Base-by-base conservation (phyloP, 495 filamentous ascomycete species). In the Xylaria cubensis region DNA sequence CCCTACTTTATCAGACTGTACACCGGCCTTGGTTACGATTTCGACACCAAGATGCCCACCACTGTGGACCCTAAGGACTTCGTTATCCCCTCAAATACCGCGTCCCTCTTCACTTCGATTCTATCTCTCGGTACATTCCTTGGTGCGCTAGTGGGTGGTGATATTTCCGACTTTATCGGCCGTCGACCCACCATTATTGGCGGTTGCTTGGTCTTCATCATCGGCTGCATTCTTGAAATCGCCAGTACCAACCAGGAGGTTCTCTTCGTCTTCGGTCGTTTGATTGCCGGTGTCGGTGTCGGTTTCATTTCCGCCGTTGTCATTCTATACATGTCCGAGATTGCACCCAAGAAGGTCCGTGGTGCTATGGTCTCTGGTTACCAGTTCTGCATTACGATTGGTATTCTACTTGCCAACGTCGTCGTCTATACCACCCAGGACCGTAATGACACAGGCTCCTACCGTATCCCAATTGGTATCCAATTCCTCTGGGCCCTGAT, bases 381-480 rank as follows among this genome's bases (percentile, higher is more conserved):
- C 82, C 90, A 92, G 77, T 92, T 92, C 82, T 90, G 88, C 78
- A 87, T 92, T 78, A 93, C 91, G 56, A 88, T 92, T 67, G 91
- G 90, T 80, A 82, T 93, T 74, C 84, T 92, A 75, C 68, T 92
- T 55, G 90, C 91, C 19, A 88, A 89, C 17, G 90, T 88, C 70
- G 88, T 93, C 69, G 87, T 87, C 75, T 91, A 92, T 73, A 89
- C 77, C 13, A 92, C 89, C 8, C 83, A 90, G 78, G 73, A 87
- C 71, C 86, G 86, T 70, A 77, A 77, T 26, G 87, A 91, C 75
- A 87, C 90, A 2, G 89, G 88, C 64, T 91, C 90, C 10, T 93
- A 92, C 84, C 87, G 90, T 42, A 92, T 93, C 46, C 91, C 91
- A n/a, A 90, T 92, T 64, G 87, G 79, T 10, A 74, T 92, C 17